Conservation (phyloP, 345 rosid genomes). For the Acer saccharum region DNA sequence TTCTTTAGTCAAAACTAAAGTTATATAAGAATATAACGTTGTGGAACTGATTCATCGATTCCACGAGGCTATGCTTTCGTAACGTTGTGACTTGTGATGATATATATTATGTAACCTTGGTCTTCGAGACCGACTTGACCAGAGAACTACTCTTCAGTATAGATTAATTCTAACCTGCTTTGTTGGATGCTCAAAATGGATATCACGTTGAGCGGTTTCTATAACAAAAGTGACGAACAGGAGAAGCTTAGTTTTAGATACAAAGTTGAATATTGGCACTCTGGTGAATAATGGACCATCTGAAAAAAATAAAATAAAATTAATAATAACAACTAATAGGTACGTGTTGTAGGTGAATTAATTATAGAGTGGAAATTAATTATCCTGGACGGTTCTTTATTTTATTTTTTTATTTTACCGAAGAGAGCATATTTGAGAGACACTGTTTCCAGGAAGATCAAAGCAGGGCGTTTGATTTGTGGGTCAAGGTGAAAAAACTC, state of each 20-base stretch:
- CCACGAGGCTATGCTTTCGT: too few species aligned
- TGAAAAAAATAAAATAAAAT: neutral
- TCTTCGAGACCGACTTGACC: too few species aligned
- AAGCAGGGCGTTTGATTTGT: conserved; percentile 21
- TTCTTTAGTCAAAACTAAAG: too few species aligned
- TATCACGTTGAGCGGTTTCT: neutral
- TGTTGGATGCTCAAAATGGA: conserved; percentile 14
- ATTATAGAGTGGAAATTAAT: too few species aligned
- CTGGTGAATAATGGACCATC: conserved; percentile 15
- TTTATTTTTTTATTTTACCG: neutral
- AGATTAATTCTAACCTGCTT: conserved; percentile 10
- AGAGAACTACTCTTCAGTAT: too few species aligned
- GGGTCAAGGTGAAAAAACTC: conserved; percentile 17
- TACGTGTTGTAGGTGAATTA: too few species aligned
- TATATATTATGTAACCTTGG: too few species aligned
- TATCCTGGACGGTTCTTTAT: too few species aligned
- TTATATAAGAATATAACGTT: too few species aligned
- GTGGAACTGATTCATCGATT: too few species aligned
- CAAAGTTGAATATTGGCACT: conserved; percentile 20
- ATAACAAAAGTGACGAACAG: conserved; percentile 9
- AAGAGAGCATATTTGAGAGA: neutral
- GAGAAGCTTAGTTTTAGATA: conserved; percentile 9
- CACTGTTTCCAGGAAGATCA: conserved; percentile 18
- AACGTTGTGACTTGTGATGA: too few species aligned
- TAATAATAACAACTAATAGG: too few species aligned